Evolutionary conservation across 106 monocot genomes (phyloP).

Genomic region (Platanthera zijinensis): DNA sequence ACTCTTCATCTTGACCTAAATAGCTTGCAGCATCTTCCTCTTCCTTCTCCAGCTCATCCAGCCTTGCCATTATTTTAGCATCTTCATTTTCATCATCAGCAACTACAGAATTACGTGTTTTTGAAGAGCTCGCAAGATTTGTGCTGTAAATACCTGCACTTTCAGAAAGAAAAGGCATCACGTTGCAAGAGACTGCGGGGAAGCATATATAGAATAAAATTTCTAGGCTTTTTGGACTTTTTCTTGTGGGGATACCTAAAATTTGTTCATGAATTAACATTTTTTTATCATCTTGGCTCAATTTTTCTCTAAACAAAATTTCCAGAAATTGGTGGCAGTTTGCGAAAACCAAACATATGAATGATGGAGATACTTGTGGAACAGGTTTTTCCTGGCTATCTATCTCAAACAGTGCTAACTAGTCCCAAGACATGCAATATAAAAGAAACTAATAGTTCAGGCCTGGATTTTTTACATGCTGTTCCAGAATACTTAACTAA

Average conservation of each 20-base stretch:
- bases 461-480: background rate
- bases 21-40: conserved; percentile 50
- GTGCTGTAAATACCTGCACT: background rate
- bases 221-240: background rate
- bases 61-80: conserved; percentile 51
- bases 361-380: background rate
- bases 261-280: conserved; percentile 1
- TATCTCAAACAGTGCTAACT: background rate
- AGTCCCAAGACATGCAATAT: background rate
- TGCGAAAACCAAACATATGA: background rate
- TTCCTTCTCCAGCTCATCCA: conserved; percentile 82
- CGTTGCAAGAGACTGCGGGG: background rate
- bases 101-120: conserved; percentile 5
- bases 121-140: background rate
- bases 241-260: background rate
- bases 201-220: background rate
- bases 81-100: conserved; percentile 45
- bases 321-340: background rate
- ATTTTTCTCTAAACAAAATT: background rate
- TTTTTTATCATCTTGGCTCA: background rate
- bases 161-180: conserved; percentile 1
- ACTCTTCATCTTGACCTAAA: conserved; percentile 28
- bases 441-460: background rate
- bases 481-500: background rate
- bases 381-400: background rate